Percentiles rank a stretch among this genome's conserved stretches.
phyloP scores from a whole-genome alignment of 2,329 filamentous ascomycete species.

The Didymella segeticola region DNA sequence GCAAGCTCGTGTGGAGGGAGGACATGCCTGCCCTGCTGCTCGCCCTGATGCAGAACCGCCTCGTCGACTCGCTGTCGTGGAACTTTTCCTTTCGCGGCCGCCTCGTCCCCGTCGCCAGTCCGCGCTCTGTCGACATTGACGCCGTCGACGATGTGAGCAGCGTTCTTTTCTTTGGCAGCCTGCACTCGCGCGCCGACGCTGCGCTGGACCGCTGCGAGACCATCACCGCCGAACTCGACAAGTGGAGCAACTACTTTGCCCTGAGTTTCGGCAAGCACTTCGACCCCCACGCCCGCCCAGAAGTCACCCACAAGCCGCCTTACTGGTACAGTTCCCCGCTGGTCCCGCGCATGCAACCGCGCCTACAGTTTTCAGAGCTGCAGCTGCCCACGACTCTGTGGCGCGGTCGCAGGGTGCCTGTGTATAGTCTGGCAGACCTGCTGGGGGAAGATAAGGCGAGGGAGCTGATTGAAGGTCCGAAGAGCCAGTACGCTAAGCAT shows the following conservation, averaged over 20 bases:
- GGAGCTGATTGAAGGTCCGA: slow-evolving; percentile 26
- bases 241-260: slow-evolving; percentile 27
- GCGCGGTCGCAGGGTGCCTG: slow-evolving; percentile 37
- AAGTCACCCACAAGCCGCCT: slow-evolving; percentile 33
- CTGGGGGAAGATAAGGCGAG: slow-evolving; percentile 38
- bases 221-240: slow-evolving; percentile 32
- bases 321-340: slow-evolving; percentile 38
- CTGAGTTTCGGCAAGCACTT: slow-evolving; percentile 21
- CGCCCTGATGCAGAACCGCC: slow-evolving; percentile 45
- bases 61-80: slow-evolving; percentile 48
- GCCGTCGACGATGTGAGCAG: slow-evolving; percentile 38
- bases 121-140: slow-evolving; percentile 29
- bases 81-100: slow-evolving; percentile 35
- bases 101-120: slow-evolving; percentile 31
- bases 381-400: slow-evolving; percentile 40
- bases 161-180: slow-evolving; percentile 33
- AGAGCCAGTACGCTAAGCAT: slow-evolving; percentile 30
- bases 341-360: slow-evolving; percentile 36
- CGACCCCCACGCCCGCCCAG: slow-evolving; percentile 35
- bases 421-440: slow-evolving; percentile 46
- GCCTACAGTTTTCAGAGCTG: slow-evolving; percentile 37
- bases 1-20: slow-evolving; percentile 53
- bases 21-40: slow-evolving; percentile 56
- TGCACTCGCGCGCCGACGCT: slow-evolving; percentile 37
- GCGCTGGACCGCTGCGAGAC: slow-evolving; percentile 19